These are phyloP conservation scores for Ganoderma sp. DNA, from an alignment of 1,284 basidiomycete species.

Conservation along the genomic window DNA sequence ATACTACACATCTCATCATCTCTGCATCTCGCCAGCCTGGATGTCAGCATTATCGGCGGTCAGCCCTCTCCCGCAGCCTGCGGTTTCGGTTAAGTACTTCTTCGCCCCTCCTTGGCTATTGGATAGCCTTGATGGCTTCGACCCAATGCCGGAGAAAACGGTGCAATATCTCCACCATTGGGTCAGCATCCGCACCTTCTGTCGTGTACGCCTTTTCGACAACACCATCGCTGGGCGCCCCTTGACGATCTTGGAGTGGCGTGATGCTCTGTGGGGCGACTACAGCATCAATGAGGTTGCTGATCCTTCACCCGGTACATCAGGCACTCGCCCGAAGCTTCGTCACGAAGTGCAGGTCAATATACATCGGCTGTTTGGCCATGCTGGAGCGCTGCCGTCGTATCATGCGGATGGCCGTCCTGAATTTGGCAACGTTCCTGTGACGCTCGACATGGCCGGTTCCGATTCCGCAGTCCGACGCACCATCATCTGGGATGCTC, in stretches of 20 bases:
- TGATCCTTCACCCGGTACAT: no score
- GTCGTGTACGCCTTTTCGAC: slow-evolving; percentile 11
- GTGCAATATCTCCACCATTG: slow-evolving; percentile 2
- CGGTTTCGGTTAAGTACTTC: no score
- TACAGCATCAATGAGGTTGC: slow-evolving; percentile 7
- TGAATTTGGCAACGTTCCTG: not conserved
- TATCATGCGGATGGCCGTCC: not conserved
- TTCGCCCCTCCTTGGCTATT: no score
- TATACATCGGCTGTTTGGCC: not conserved
- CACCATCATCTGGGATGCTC: slow-evolving; percentile 1
- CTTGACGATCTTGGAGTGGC: slow-evolving; percentile 11
- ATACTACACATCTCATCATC: not conserved
- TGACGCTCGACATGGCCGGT: not conserved
- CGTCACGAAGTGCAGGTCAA: not conserved
- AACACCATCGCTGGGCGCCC: slow-evolving; percentile 2
- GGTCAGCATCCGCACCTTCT: slow-evolving; percentile 11
- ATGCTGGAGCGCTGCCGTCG: not conserved
- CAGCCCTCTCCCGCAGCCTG: not conserved
- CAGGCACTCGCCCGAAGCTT: not conserved
- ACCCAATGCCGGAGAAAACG: not conserved
- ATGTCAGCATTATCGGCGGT: not conserved
- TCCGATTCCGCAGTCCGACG: not conserved
- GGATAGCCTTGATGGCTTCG: no score
- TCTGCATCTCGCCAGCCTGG: not conserved
- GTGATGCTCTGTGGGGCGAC: slow-evolving; percentile 10